phyloP scores from a whole-genome alignment of 2,329 filamentous ascomycete species.

The Truncatella angustata region DNA sequence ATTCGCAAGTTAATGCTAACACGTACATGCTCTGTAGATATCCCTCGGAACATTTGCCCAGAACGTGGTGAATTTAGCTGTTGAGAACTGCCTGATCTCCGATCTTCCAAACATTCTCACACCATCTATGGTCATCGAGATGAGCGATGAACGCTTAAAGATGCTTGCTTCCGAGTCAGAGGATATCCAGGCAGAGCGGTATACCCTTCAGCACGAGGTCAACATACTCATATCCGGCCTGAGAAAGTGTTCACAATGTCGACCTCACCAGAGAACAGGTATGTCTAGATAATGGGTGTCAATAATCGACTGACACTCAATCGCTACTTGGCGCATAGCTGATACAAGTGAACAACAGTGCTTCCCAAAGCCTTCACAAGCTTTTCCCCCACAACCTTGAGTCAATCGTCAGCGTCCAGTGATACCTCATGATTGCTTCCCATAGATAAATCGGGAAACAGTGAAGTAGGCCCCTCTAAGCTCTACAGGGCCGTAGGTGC shows the following conservation, averaged over 20 bases:
- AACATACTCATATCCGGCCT: background rate
- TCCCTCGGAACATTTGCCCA: conserved; percentile 44
- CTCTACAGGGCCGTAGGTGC: too few relatives aligned
- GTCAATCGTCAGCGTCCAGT: too few relatives aligned
- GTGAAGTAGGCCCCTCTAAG: too few relatives aligned
- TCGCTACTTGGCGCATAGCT: too few relatives aligned
- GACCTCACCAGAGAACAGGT: conserved; percentile 3
- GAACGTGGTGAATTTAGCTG: conserved; percentile 44
- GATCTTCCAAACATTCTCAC: conserved; percentile 41
- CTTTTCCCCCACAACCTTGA: too few relatives aligned
- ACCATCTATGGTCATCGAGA: conserved; percentile 30
- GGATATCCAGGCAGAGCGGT: conserved; percentile 12
- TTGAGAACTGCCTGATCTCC: conserved; percentile 46
- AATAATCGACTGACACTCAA: too few relatives aligned
- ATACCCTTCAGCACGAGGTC: background rate
- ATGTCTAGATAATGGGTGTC: too few relatives aligned
- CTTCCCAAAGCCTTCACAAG: too few relatives aligned
- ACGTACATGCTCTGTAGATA: conserved; percentile 29
- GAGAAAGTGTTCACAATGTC: background rate
- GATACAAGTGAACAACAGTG: too few relatives aligned
- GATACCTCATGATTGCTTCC: too few relatives aligned
- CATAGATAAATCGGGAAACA: too few relatives aligned
- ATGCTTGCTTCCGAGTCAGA: conserved; percentile 31
- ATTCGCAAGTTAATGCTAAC: background rate
- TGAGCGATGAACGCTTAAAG: conserved; percentile 29